These are phyloP conservation scores for Vaccinium vitisidaea DNA, from an alignment of 148 eudicot genomes.

Conservation along the genomic window DNA sequence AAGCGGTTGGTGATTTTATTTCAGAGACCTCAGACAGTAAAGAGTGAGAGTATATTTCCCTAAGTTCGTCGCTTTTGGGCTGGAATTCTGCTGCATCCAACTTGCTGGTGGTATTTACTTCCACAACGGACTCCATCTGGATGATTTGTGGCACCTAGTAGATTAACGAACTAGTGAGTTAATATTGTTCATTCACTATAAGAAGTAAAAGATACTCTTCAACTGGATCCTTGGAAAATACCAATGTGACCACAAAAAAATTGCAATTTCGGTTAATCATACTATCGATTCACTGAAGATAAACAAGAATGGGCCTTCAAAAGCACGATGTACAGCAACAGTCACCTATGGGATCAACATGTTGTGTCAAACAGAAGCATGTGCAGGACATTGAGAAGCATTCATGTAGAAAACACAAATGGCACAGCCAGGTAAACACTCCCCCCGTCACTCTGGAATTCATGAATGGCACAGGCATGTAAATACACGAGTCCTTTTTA, in stretches of 20 bases:
- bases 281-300: constrained; percentile 7
- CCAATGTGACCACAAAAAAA: constrained; percentile 3
- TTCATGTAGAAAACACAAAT: background rate
- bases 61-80: constrained; percentile 17
- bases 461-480: background rate
- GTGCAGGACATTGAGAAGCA: background rate
- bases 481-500: background rate
- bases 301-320: background rate
- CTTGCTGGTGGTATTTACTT: constrained; percentile 24
- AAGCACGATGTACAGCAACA: background rate
- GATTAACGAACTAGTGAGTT: constrained; percentile 17
- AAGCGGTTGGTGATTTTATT: constrained; percentile 17
- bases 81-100: constrained; percentile 25
- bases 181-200: background rate
- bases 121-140: constrained; percentile 26
- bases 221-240: background rate
- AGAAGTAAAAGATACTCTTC: background rate
- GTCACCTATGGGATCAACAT: background rate
- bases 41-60: constrained; percentile 19
- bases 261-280: background rate
- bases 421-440: background rate
- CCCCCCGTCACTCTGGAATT: background rate
- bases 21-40: constrained; percentile 18
- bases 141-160: constrained; percentile 36
- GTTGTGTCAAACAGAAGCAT: background rate